Base-by-base conservation (phyloP, 2,329 filamentous ascomycete genomes). In the Aspergillus chevalieri region DNA sequence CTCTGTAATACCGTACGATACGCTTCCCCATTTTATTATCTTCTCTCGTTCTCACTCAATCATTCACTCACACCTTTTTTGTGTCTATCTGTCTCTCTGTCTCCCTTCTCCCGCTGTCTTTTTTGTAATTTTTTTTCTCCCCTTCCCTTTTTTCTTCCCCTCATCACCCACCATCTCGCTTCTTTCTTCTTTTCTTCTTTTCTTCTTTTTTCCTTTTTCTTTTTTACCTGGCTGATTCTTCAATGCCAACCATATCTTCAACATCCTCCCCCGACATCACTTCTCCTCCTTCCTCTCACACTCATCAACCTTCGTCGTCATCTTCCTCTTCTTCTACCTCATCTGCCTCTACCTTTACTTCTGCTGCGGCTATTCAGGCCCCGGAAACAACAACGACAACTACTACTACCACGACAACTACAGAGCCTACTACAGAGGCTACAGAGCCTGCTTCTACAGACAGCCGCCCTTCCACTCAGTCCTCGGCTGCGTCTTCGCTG, bases 211-310 rank as follows among this genome's bases (percentile, higher is more conserved):
- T 52, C 55, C 53, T 59, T 61, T 60, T 57, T 61, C 58, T 58
- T 59, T 55, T 59, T 53, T 58, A 55, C 62, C 57, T 63, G 63
- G 59, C 62, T 65, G 59, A 58, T 59, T 62, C 60, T 68, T 70
- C 68, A 70, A 70, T 70, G 68, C 67, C 66, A 69, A 69, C 64
- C 60, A 66, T 65, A 65, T 64, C 65, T 58, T 60, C 65, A 19
- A 21, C 17, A 10, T 8, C 57, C 57, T 61, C 62, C 55, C 65
- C 65, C 62, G 61, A 60, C 64, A 65, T 65, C 64, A 66, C 65
- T 63, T 62, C 64, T 59, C 64, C 64, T 66, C 62, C 65, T 52
- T 60, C 63, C 56, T 59, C 56, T 52, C 54, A 59, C 53, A 55
- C 57, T 56, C 58, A 56, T 57, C 55, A 60, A 12, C 57, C 55